Percentiles rank a stretch among this genome's conserved stretches.
phyloP scores from a whole-genome alignment of 495 filamentous ascomycete genomes.

The Penicillium diatomitis region DNA sequence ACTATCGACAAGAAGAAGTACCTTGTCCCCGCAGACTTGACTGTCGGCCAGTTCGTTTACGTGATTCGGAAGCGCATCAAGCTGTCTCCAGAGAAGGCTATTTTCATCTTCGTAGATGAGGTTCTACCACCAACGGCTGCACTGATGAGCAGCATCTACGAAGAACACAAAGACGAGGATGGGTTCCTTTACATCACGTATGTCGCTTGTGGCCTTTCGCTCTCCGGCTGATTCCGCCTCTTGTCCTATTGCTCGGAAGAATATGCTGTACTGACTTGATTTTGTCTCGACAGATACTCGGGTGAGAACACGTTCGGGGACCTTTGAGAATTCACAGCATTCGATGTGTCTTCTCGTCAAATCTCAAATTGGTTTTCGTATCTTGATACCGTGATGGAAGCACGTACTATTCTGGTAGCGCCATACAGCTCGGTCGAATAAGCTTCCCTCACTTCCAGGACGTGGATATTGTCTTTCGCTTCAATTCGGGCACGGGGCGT shows the following conservation, averaged over 20 bases:
- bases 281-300: constrained; percentile 60
- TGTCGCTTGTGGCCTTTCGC: constrained; percentile 7
- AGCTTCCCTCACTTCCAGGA: constrained; percentile 1
- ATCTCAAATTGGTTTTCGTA: neutral
- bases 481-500: constrained; percentile 17
- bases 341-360: constrained; percentile 5
- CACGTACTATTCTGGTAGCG: neutral
- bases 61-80: constrained; percentile 99
- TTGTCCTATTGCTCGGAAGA: neutral
- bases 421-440: neutral
- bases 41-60: constrained; percentile 99
- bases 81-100: constrained; percentile 98
- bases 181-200: constrained; percentile 52
- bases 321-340: constrained; percentile 16
- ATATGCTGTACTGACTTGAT: constrained; percentile 10
- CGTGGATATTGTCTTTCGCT: neutral
- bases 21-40: constrained; percentile 93
- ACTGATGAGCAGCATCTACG: constrained; percentile 98
- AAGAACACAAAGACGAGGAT: constrained; percentile 83
- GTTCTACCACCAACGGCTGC: constrained; percentile 94
- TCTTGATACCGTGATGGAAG: neutral
- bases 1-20: constrained; percentile 99
- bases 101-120: constrained; percentile 99
- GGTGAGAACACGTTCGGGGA: constrained; percentile 98
- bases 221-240: neutral